Percentiles rank a stretch among this genome's conserved stretches.
Conservation (phyloP, 345 rosid species). For the Hibiscus mutabilis region DNA sequence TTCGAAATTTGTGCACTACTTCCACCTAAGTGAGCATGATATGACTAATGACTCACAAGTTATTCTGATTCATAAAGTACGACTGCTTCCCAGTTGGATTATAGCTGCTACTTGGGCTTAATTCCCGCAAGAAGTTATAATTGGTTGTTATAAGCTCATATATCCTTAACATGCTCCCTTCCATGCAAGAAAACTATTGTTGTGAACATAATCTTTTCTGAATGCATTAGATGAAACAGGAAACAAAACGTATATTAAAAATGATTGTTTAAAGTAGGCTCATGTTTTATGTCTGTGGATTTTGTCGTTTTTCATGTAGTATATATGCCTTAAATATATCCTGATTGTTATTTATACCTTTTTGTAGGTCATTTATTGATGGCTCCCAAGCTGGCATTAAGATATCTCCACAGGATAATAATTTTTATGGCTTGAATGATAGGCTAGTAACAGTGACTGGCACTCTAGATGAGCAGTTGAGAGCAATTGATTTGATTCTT, state of each 20-base stretch:
- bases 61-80: background rate
- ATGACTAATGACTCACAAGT: background rate
- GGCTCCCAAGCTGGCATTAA: slow-evolving; percentile 93
- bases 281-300: background rate
- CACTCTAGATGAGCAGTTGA: slow-evolving; percentile 83
- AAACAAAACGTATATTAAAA: background rate
- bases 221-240: background rate
- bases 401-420: slow-evolving; percentile 85
- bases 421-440: slow-evolving; percentile 80
- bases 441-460: slow-evolving; percentile 90
- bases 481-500: slow-evolving; percentile 80
- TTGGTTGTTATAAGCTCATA: background rate
- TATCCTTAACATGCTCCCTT: background rate
- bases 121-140: background rate
- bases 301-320: background rate
- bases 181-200: background rate
- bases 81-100: background rate
- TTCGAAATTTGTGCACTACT: background rate
- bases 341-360: slow-evolving; percentile 20
- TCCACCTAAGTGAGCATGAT: background rate
- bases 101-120: background rate
- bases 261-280: background rate
- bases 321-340: background rate
- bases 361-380: slow-evolving; percentile 86
- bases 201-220: background rate